Evolutionary conservation across 1,284 basidiomycete genomes (phyloP), one percentile per base, ranked within the genome.

Genomic region (Melampsora larici-populina): DNA sequence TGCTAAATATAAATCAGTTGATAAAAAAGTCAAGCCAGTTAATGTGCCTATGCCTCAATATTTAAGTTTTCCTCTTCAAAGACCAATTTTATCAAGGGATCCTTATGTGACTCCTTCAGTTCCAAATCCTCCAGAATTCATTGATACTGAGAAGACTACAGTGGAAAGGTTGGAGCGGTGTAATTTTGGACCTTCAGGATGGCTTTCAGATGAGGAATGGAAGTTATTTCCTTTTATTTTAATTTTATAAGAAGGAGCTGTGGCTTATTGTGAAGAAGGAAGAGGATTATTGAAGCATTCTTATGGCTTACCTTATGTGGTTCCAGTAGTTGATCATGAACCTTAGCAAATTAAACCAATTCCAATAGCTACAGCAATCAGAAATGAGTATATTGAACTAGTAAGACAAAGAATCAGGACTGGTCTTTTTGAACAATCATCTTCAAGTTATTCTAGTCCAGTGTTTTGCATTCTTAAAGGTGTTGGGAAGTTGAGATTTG

Each of bases 1-100:
- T 8, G n/a, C 63, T 11, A 75, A 75, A 21, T 75, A 66, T 36
- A 75, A 75, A 51, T 49, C 72, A n/a, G 72, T 75, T 17, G 17
- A 18, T 11, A 49, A 46, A 33, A 73, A 73, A 26, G 43, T 73
- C 13, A 64, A 24, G 46, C 58, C 58, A 15, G 60, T 64, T n/a
- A 73, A 73, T 49, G 29, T 46, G 31, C 46, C 46, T 33, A 66
- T 75, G n/a, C n/a, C n/a, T n/a, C n/a, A n/a, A n/a, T n/a, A n/a
- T n/a, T n/a, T n/a, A n/a, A n/a, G n/a, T n/a, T n/a, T n/a, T n/a
- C n/a, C n/a, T n/a, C n/a, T n/a, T n/a, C n/a, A n/a, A n/a, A n/a
- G n/a, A n/a, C n/a, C n/a, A n/a, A n/a, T n/a, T n/a, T n/a, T n/a
- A n/a, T n/a, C n/a, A n/a, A n/a, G n/a, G n/a, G n/a, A n/a, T n/a